phyloP scores from a whole-genome alignment of 2,329 filamentous ascomycete species.

The Trichoderma gracile region DNA sequence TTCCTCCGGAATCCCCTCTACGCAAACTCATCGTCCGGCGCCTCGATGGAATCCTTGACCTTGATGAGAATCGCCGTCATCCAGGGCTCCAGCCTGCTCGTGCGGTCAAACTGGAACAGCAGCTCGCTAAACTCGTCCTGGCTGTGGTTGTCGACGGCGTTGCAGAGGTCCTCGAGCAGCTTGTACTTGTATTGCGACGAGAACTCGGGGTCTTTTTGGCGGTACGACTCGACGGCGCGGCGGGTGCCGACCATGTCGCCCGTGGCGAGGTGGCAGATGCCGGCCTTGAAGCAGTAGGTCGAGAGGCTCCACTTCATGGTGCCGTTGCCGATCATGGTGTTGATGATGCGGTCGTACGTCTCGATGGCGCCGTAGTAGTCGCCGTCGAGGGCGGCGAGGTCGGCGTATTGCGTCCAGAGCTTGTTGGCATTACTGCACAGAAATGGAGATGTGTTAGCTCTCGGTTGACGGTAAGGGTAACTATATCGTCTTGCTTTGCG shows the following conservation, averaged over 20 bases:
- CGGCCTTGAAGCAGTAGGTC: constrained; percentile 92
- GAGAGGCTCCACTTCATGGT: constrained; percentile 93
- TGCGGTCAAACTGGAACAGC: constrained; percentile 84
- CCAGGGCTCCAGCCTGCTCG: constrained; percentile 95
- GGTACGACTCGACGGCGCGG: constrained; percentile 79
- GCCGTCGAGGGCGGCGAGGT: constrained; percentile 75
- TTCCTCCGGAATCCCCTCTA: constrained; percentile 28
- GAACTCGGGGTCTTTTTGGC: constrained; percentile 77
- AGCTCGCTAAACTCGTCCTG: constrained; percentile 84
- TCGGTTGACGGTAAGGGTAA: too few species aligned
- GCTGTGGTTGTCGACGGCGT: constrained; percentile 74
- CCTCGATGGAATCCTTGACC: constrained; percentile 81
- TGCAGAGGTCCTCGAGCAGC: constrained; percentile 73
- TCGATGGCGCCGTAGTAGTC: constrained; percentile 85
- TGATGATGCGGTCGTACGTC: constrained; percentile 81
- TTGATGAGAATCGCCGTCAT: constrained; percentile 83
- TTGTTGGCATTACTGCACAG: constrained; percentile 72
- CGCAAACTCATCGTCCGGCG: constrained; percentile 47
- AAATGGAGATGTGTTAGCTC: background rate
- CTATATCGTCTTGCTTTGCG: too few species aligned
- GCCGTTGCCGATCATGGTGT: constrained; percentile 79
- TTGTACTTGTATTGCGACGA: constrained; percentile 76
- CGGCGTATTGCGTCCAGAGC: constrained; percentile 87
- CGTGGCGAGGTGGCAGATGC: constrained; percentile 79
- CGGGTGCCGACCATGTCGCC: constrained; percentile 75